Percentiles rank a stretch among this genome's conserved stretches.
phyloP scores from a whole-genome alignment of 176 grass and related monocot genomes.

The Triticum monococcum region DNA sequence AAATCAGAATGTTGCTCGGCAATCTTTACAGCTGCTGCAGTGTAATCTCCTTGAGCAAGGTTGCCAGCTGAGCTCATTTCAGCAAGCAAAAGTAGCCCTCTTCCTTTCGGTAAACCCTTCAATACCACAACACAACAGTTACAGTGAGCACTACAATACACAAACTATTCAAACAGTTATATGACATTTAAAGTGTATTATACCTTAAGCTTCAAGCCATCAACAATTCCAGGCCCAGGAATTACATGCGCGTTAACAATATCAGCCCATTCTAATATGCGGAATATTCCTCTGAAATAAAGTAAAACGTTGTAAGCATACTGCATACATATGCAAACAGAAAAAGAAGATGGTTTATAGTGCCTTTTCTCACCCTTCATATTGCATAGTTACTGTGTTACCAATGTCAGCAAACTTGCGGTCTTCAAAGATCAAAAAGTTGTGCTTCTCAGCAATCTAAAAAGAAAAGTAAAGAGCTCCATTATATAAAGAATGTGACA shows the following conservation, averaged over 20 bases:
- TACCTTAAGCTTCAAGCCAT: no score
- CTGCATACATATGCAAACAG: not conserved
- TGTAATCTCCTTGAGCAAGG: slow-evolving; percentile 85
- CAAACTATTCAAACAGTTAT: no score
- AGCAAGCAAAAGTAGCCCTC: slow-evolving; percentile 69
- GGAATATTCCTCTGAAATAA: no score
- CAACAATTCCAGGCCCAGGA: no score
- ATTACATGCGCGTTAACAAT: no score
- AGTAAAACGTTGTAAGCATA: slow-evolving; percentile 10
- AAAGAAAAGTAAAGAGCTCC: not conserved
- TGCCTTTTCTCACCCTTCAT: slow-evolving; percentile 74
- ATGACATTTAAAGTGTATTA: no score
- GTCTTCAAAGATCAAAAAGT: slow-evolving; percentile 97
- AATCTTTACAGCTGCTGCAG: slow-evolving; percentile 80
- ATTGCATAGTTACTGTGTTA: slow-evolving; percentile 96
- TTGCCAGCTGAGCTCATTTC: slow-evolving; percentile 94
- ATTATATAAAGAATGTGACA: not conserved
- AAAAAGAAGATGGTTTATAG: not conserved
- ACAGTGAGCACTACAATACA: not conserved
- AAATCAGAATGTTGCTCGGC: slow-evolving; percentile 84
- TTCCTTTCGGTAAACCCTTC: slow-evolving; percentile 60
- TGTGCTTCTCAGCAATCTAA: slow-evolving; percentile 89
- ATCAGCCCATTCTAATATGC: no score
- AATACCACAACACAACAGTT: no score
- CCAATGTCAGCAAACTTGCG: slow-evolving; percentile 97